Percentiles rank a stretch among this genome's conserved stretches.
phyloP scores from a whole-genome alignment of 352 stramenopile species.

The Pythium scleroteichum region DNA sequence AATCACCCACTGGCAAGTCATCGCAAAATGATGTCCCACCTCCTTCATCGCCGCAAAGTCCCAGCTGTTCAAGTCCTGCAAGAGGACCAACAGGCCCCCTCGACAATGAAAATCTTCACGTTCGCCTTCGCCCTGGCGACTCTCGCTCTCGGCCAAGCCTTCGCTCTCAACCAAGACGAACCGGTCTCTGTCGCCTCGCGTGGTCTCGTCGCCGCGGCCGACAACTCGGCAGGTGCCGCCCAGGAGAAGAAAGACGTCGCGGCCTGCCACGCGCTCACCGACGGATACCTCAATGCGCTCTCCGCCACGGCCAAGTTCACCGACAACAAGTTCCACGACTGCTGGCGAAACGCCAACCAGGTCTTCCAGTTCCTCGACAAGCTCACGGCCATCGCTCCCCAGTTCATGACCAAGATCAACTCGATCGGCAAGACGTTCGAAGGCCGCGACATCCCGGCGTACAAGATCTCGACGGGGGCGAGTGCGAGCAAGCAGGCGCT shows the following conservation, averaged over 20 bases:
- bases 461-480: slow-evolving; percentile 32
- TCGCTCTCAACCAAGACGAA: no score
- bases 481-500: slow-evolving; percentile 20
- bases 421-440: slow-evolving; percentile 29
- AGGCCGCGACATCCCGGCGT: slow-evolving; percentile 26
- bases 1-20: no score
- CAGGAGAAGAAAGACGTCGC: slow-evolving; percentile 15
- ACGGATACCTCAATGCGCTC: slow-evolving; percentile 10
- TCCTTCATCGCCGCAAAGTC: no score
- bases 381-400: slow-evolving; percentile 19
- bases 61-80: no score
- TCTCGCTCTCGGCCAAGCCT: no score
- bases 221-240: slow-evolving; percentile 3
- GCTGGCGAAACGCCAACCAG: slow-evolving; percentile 29
- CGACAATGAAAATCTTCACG: no score
- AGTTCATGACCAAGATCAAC: slow-evolving; percentile 30
- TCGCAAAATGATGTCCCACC: no score
- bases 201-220: not conserved
- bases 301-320: slow-evolving; percentile 13
- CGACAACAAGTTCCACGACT: slow-evolving; percentile 35
- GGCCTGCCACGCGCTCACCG: slow-evolving; percentile 11
- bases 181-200: no score
- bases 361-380: slow-evolving; percentile 32
- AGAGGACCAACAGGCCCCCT: no score
- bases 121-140: no score